Conservation (phyloP, 1,139 yeast species). For the Scheffersomyces cryptocercus region DNA sequence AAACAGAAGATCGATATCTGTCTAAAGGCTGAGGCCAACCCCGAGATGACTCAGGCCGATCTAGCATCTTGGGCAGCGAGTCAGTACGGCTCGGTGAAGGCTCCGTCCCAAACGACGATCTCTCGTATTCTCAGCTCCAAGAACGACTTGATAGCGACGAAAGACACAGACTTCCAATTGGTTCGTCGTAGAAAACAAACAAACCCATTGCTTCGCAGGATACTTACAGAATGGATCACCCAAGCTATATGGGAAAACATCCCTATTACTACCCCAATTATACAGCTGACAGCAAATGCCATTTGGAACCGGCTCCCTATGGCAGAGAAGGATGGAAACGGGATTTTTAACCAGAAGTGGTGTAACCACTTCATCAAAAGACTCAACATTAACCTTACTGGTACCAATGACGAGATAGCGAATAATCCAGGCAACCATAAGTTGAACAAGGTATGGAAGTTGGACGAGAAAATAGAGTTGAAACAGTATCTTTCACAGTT, state of each 20-base stretch:
- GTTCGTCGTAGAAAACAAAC: constrained; percentile 57
- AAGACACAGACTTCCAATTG: constrained; percentile 56
- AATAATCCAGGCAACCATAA: constrained; percentile 32
- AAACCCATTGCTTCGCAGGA: constrained; percentile 57
- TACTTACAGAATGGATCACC: constrained; percentile 67
- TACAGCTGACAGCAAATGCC: constrained; percentile 63
- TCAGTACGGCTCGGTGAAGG: constrained; percentile 49
- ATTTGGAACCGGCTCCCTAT: constrained; percentile 64
- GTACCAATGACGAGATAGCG: constrained; percentile 44
- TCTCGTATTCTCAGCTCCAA: constrained; percentile 61
- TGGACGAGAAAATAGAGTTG: constrained; percentile 54
- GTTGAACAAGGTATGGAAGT: constrained; percentile 60
- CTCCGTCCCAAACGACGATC: constrained; percentile 70
- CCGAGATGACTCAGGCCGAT: constrained; percentile 69
- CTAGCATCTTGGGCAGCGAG: constrained; percentile 65
- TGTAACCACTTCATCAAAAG: constrained; percentile 58
- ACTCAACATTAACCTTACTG: constrained; percentile 53
- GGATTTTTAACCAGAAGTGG: constrained; percentile 67
- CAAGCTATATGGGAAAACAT: constrained; percentile 69
- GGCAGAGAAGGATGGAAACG: constrained; percentile 59
- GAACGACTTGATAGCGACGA: constrained; percentile 57
- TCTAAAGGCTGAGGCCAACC: constrained; percentile 64
- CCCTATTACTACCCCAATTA: constrained; percentile 63
- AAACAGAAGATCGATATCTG: constrained; percentile 70
- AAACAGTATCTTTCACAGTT: constrained; percentile 36